Evolutionary conservation across 2,329 filamentous ascomycete species (phyloP), one percentile per base, ranked within the genome.

Genomic region (Xylaria hypoxylon): DNA sequence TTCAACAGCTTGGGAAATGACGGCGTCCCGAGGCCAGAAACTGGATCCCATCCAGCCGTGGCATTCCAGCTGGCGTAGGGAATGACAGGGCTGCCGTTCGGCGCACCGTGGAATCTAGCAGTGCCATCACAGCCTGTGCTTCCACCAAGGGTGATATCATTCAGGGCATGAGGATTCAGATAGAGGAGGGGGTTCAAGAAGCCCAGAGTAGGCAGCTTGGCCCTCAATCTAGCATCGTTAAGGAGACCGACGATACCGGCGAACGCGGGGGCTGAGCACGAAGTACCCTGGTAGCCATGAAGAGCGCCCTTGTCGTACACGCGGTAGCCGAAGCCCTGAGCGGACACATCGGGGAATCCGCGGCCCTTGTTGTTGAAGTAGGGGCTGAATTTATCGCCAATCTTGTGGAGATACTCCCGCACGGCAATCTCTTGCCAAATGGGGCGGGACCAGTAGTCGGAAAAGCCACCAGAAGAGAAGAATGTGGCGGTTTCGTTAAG

Each of bases 211-310:
- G 80, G 70, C 71, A 82, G 82, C 2, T 82, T 81, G 22, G 80
- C 77, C 5, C 79, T 75, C 13, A 89, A 73, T 26, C 85, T 77
- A 2, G 83, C 83, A 51, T 86, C 83, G 70, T 90, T 89, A 38
- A 90, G 74, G 31, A 88, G 81, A 1, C 83, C 80, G 53, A 90
- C 78, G 59, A 90, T 82, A 19, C 81, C 84, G 1, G 85, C 85
- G 53, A 87, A 83, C 0, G 84, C 79, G 0, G 88, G 88, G 0
- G 83, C 79, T 1, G 86, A 83, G 6, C 87, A 87, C 26, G 73
- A 75, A 6, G 75, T 77, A 11, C 76, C 76, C 60, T 70, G 71
- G 35, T 70, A 71, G 74, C 3, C 75, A 68, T 42, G 65, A 17
- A 68, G 66, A 8, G n/a, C 3, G 1, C 80, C 80, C 52, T 83